Percentiles rank a stretch among this genome's conserved stretches.
phyloP scores from a whole-genome alignment of 2,329 filamentous ascomycete genomes.

The Stemphylium beticola region DNA sequence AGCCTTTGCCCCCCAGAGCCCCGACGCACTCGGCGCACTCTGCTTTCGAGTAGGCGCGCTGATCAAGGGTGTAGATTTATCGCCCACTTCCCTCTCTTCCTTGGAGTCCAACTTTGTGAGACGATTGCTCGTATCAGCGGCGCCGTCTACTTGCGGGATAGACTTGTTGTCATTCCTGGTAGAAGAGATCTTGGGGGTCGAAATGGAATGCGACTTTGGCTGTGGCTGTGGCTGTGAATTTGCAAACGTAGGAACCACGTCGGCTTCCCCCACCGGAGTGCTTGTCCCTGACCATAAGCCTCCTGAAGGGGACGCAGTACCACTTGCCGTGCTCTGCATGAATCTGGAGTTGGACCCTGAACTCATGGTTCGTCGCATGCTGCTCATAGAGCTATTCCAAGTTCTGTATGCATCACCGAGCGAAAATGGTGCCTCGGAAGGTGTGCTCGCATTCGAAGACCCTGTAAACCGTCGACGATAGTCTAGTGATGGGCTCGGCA shows the following conservation, averaged over 20 bases:
- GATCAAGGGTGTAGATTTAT: constrained; percentile 40
- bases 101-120: constrained; percentile 27
- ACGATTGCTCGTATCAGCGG: constrained; percentile 11
- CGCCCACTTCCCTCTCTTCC: constrained; percentile 39
- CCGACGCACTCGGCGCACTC: constrained; percentile 11
- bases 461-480: constrained; percentile 31
- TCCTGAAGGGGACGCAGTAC: constrained; percentile 31
- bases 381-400: constrained; percentile 49
- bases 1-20: constrained; percentile 37
- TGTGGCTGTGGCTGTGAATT: constrained; percentile 28
- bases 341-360: constrained; percentile 35
- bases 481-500: constrained; percentile 34
- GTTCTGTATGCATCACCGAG: constrained; percentile 37
- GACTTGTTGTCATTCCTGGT: constrained; percentile 1
- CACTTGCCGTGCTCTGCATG: constrained; percentile 24
- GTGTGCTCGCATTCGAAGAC: constrained; percentile 30
- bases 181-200: constrained; percentile 9
- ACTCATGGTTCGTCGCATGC: constrained; percentile 49
- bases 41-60: constrained; percentile 24
- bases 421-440: constrained; percentile 38
- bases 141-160: constrained; percentile 12
- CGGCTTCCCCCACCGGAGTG: constrained; percentile 27
- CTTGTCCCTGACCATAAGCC: constrained; percentile 51
- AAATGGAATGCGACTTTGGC: constrained; percentile 18
- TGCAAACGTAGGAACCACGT: constrained; percentile 45